phyloP scores from a whole-genome alignment of 352 stramenopile genomes.

The Phytopythium cucurbitacearum region DNA sequence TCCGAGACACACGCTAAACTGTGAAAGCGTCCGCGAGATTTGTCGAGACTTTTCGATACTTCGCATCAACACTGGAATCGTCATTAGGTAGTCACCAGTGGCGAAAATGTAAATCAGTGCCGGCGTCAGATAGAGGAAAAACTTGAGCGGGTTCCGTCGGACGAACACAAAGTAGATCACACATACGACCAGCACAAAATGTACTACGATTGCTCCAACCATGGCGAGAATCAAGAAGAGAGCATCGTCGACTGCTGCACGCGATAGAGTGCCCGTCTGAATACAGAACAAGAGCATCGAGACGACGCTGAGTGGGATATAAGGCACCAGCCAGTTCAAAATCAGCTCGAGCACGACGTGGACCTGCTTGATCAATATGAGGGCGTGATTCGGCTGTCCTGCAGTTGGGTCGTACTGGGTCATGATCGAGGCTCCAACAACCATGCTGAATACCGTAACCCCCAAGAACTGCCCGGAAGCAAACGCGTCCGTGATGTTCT shows the following conservation, averaged over 20 bases:
- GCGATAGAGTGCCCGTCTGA: conserved; percentile 38
- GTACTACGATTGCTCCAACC: conserved; percentile 28
- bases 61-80: conserved; percentile 57
- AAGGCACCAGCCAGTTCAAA: conserved; percentile 63
- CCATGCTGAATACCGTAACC: conserved; percentile 51
- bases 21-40: conserved; percentile 55
- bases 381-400: conserved; percentile 41
- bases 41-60: conserved; percentile 57
- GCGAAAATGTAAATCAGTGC: conserved; percentile 53
- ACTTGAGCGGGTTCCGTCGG: conserved; percentile 57
- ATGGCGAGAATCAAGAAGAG: conserved; percentile 42
- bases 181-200: conserved; percentile 55
- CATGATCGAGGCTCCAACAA: conserved; percentile 44
- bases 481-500: conserved; percentile 60
- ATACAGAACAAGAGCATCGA: conserved; percentile 51
- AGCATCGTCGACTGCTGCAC: conserved; percentile 20
- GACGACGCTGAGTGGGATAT: conserved; percentile 41
- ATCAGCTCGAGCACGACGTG: conserved; percentile 59
- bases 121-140: conserved; percentile 49
- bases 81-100: conserved; percentile 38
- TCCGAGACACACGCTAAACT: conserved; percentile 53
- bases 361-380: conserved; percentile 53
- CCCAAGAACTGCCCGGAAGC: conserved; percentile 36
- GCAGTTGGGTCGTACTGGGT: conserved; percentile 35
- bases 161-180: conserved; percentile 52